Base-by-base conservation (phyloP, 768 basidiomycete species). In the Solioccasus polychromus region DNA sequence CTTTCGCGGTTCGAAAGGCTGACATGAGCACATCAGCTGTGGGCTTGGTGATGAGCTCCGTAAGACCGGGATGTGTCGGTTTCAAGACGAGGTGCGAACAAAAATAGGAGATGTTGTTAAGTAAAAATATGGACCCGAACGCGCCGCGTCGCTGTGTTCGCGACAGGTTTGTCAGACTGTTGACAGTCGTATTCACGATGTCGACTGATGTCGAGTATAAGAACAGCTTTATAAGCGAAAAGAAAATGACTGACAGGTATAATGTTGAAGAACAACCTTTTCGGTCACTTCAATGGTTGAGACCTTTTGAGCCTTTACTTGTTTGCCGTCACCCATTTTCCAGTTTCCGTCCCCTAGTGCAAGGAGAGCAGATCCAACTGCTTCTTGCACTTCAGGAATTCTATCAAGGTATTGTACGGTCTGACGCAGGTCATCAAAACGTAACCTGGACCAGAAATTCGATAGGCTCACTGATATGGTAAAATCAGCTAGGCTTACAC, bases 311-410 rank as follows among this genome's bases (percentile, higher is more conserved):
- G 59, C 61, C 53, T 78, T 80, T 9, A 85, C 79, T 54, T 76
- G 74, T 18, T 87, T 74, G 5, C 88, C 88, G 49, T 88, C 88
- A 4, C 90, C 90, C 89, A 92, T 92, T 66, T 80, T 88, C 90
- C 90, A 92, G 53, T 92, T 92, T 9, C 90, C 90, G 48, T 92
- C 89, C 0, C 90, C 90, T 1, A 92, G 75, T 2, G 81, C 77
- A 31, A 80, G 61, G 29, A 92, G 68, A 0, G 83, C 81, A 1
- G 85, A 71, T 1, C 76, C 77, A 9, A 83, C 86, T 1, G 85
- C 87, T 15, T 70, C 73, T 44, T 80, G 75, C 3, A 91, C 85
- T 39, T 83, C 78, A 0, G 87, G 85, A 3, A 92, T 67, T 42
- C 76, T 72, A 44, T 85, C 78, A 50, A 92, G 60, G 58, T 88